Evolutionary conservation across 345 rosid genomes (phyloP).

Genomic region (Limnanthes douglasii): DNA sequence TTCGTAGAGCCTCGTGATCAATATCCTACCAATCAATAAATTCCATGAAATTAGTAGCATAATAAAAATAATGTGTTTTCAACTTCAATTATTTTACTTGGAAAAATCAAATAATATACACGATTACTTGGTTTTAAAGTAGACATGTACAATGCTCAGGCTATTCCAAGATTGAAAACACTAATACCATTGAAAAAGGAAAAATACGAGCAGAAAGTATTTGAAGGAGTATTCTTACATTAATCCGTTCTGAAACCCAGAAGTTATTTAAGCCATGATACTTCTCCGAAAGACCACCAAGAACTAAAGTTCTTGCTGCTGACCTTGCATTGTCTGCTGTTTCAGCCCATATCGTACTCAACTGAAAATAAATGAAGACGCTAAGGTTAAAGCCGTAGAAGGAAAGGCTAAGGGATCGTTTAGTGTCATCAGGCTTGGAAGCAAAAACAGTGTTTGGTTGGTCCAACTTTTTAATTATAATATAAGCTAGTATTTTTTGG

Average conservation of each 20-base stretch:
- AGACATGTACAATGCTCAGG: too few species aligned
- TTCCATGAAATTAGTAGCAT: background rate
- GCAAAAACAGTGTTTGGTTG: too few species aligned
- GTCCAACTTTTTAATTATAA: too few species aligned
- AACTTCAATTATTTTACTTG: too few species aligned
- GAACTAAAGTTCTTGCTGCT: constrained; percentile 71
- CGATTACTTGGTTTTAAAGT: too few species aligned
- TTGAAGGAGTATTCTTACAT: constrained; percentile 27
- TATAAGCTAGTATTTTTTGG: too few species aligned
- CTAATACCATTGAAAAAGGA: too few species aligned
- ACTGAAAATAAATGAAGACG: constrained; percentile 27
- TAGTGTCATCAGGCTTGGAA: constrained; percentile 1
- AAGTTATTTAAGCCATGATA: constrained; percentile 62
- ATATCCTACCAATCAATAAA: constrained; percentile 39
- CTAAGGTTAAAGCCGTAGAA: constrained; percentile 6
- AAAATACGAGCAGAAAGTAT: background rate
- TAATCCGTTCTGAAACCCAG: constrained; percentile 72
- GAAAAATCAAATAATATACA: too few species aligned
- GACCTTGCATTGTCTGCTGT: constrained; percentile 87
- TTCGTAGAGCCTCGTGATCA: constrained; percentile 60
- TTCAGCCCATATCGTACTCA: constrained; percentile 97
- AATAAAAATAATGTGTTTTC: background rate
- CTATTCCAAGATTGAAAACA: too few species aligned
- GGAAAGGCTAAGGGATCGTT: constrained; percentile 1
- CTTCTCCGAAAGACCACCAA: constrained; percentile 83